Evolutionary conservation across 2,329 filamentous ascomycete genomes (phyloP).

Genomic region (Phyllosticta citribraziliensis): DNA sequence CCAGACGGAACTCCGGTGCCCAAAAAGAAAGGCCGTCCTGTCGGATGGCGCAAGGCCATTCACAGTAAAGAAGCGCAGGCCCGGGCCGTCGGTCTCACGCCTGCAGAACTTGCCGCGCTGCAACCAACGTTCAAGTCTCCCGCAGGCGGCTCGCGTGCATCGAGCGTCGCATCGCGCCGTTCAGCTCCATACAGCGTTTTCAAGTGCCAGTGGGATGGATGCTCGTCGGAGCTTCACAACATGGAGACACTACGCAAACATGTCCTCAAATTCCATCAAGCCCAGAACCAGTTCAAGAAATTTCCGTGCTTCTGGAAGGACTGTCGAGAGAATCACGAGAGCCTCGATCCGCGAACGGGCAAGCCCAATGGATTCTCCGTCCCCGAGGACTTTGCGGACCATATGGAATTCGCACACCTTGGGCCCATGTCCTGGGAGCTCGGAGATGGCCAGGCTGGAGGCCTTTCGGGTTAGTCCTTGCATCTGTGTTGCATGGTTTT

Average conservation of each 20-base stretch:
- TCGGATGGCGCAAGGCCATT: slow-evolving; percentile 40
- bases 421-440: slow-evolving; percentile 44
- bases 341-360: slow-evolving; percentile 1
- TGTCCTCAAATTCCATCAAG: slow-evolving; percentile 43
- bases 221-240: slow-evolving; percentile 51
- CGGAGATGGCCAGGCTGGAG: slow-evolving; percentile 50
- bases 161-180: slow-evolving; percentile 17
- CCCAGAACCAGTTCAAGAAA: not conserved
- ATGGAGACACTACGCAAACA: slow-evolving; percentile 50
- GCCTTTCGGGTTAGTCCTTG: slow-evolving; percentile 39
- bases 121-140: not conserved
- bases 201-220: slow-evolving; percentile 49
- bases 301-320: slow-evolving; percentile 34
- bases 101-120: not conserved
- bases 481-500: slow-evolving; percentile 12
- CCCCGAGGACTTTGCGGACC: slow-evolving; percentile 37
- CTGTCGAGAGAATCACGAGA: slow-evolving; percentile 26
- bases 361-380: slow-evolving; percentile 26
- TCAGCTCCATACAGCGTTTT: slow-evolving; percentile 37
- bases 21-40: slow-evolving; percentile 39
- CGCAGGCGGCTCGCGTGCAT: slow-evolving; percentile 19
- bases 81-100: slow-evolving; percentile 15
- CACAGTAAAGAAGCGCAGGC: slow-evolving; percentile 25
- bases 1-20: slow-evolving; percentile 25
- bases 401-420: slow-evolving; percentile 46